phyloP scores from a whole-genome alignment of 352 stramenopile genomes.

The Pythium folliculosum region DNA sequence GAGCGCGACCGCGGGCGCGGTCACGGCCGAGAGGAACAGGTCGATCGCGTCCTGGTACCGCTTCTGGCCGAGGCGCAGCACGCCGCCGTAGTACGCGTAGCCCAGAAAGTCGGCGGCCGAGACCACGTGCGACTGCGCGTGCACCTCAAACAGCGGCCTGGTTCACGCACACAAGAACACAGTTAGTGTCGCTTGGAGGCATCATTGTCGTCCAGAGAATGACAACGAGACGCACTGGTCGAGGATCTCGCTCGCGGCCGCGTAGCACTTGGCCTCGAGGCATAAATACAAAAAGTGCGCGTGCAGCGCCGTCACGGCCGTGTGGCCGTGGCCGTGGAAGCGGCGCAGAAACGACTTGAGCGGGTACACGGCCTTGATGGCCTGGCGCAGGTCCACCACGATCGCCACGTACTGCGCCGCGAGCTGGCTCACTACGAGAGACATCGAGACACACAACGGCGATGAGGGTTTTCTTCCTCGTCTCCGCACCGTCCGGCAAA shows the following conservation, averaged over 20 bases:
- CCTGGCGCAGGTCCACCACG: slow-evolving; percentile 52
- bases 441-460: slow-evolving; percentile 2
- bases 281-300: slow-evolving; percentile 80
- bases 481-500: too few relatives aligned
- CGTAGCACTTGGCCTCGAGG: slow-evolving; percentile 80
- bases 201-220: not conserved
- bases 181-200: not conserved
- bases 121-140: slow-evolving; percentile 56
- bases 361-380: slow-evolving; percentile 66
- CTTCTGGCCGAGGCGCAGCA: slow-evolving; percentile 78
- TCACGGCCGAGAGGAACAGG: slow-evolving; percentile 74
- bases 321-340: slow-evolving; percentile 60
- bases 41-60: slow-evolving; percentile 73
- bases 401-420: slow-evolving; percentile 50
- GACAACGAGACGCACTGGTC: slow-evolving; percentile 45
- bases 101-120: slow-evolving; percentile 66
- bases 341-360: slow-evolving; percentile 67
- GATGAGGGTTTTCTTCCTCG: not conserved
- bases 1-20: slow-evolving; percentile 64
- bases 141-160: slow-evolving; percentile 76
- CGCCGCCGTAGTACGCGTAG: slow-evolving; percentile 85
- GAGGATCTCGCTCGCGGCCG: slow-evolving; percentile 64
- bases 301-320: slow-evolving; percentile 64
- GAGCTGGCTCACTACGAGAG: slow-evolving; percentile 46
- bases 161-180: not conserved